Conservation (phyloP, 352 stramenopile species). For the Thalassiosira mediterranea region DNA sequence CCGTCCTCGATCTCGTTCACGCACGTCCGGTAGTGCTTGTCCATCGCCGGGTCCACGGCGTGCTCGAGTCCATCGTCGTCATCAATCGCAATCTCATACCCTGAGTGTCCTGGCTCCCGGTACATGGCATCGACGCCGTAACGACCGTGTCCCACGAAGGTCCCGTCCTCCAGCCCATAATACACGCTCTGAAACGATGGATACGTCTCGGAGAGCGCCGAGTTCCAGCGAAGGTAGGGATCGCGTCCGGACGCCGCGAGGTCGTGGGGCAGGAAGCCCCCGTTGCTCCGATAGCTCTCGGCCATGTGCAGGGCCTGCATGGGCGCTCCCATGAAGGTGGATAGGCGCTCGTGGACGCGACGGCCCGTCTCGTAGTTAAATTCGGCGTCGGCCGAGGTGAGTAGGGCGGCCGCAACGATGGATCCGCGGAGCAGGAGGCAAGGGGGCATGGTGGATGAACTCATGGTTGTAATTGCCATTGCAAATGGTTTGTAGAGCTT, state of each 20-base stretch:
- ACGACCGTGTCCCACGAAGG: constrained; percentile 21
- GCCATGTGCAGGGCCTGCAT: neutral
- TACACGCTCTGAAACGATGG: constrained; percentile 31
- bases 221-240: neutral
- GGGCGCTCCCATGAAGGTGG: constrained; percentile 22
- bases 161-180: constrained; percentile 54
- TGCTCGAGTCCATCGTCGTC: too few relatives aligned
- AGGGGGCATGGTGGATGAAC: too few relatives aligned
- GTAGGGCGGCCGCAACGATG: too few relatives aligned
- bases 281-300: constrained; percentile 23
- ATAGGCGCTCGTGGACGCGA: constrained; percentile 35
- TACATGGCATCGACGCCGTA: constrained; percentile 13
- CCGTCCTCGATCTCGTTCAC: constrained; percentile 16
- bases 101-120: constrained; percentile 40
- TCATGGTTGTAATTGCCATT: too few relatives aligned
- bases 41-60: constrained; percentile 15
- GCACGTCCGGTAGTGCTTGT: constrained; percentile 42
- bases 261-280: constrained; percentile 41
- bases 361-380: constrained; percentile 58
- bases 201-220: constrained; percentile 12
- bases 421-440: too few relatives aligned
- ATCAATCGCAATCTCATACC: too few relatives aligned
- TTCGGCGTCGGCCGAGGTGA: too few relatives aligned
- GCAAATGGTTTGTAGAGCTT: too few relatives aligned
- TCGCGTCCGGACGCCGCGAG: constrained; percentile 40